Evolutionary conservation across 2,329 filamentous ascomycete genomes (phyloP), one percentile per base, ranked within the genome.

Genomic region (Zymoseptoria pseudotritici): DNA sequence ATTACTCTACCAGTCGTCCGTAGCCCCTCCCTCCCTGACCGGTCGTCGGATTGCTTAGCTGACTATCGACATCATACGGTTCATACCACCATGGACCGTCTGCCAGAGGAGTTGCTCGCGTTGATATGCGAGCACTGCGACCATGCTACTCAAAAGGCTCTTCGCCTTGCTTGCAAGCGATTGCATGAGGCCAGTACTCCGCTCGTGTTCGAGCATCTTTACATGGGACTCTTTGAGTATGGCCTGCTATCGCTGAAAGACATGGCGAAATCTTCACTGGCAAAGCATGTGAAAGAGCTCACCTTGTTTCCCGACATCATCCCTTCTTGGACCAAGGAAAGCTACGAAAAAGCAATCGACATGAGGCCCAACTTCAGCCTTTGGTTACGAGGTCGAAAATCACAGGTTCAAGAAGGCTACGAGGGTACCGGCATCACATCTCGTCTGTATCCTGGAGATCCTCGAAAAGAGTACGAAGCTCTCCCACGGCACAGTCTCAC

Each of bases 61-160:
- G 17, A 56, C 24, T 29, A 17, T 51, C 49, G 17, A 49, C 58
- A 55, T 62, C 58, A 49, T n/a, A n/a, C n/a, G n/a, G n/a, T n/a
- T n/a, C n/a, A n/a, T n/a, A 46, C 53, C 24, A 46, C 31, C 17
- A 64, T 63, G 60, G 58, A 66, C 17, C 53, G 51, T 22, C 60
- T 70, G 4, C 70, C 70, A 8, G 56, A 58, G 52, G 70, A 72
- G 63, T 61, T 72, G n/a, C 54, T 71, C 20, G 65, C 63, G 4
- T 55, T 64, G 36, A 66, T 71, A 9, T 57, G 63, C 52, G 61
- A 64, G 19, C 54, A 64, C n/a, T 66, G 63, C 55, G 57, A 63
- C 19, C 63, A 66, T 54, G 53, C 60, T 2, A 60, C 63, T 2
- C 61, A 65, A 26, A 71, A 68, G 54, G 51, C 51, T 17, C 58